Conservation (phyloP, 768 basidiomycete genomes). For the Auriscalpium vulgare region DNA sequence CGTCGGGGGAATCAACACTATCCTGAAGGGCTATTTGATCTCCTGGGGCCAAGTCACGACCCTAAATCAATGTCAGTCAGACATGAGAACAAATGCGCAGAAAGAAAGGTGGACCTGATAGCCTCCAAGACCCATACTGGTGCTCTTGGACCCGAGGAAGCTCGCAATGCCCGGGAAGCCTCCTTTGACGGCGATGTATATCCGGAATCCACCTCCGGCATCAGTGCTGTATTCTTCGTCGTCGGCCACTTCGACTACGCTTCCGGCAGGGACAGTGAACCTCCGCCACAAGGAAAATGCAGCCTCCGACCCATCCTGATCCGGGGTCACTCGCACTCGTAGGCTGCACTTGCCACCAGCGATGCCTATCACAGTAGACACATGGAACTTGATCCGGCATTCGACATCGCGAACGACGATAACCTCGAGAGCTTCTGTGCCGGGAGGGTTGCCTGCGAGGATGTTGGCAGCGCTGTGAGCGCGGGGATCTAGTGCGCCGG, state of each 20-base stretch:
- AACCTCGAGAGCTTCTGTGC: conserved; percentile 49
- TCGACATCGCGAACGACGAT: conserved; percentile 28
- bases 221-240: conserved; percentile 15
- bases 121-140: conserved; percentile 53
- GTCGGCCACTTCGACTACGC: conserved; percentile 32
- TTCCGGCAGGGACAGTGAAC: conserved; percentile 36
- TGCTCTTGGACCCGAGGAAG: conserved; percentile 60
- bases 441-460: conserved; percentile 44
- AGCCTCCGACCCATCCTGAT: conserved; percentile 28
- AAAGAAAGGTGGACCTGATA: conserved; percentile 35
- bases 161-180: conserved; percentile 50
- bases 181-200: conserved; percentile 48
- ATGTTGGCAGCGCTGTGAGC: conserved; percentile 51
- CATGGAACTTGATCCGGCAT: conserved; percentile 43
- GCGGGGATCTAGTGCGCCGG: conserved; percentile 57
- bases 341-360: conserved; percentile 19
- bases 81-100: not conserved
- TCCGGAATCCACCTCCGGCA: conserved; percentile 36
- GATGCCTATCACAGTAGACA: conserved; percentile 41
- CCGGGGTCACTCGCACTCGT: conserved; percentile 31
- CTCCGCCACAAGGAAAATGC: conserved; percentile 41
- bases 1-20: conserved; percentile 19
- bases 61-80: conserved; percentile 6
- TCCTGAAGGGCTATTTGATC: conserved; percentile 24
- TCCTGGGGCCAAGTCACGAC: not conserved